Base-by-base conservation (phyloP, 257 asterid genomes). In the Gentiana straminea region DNA sequence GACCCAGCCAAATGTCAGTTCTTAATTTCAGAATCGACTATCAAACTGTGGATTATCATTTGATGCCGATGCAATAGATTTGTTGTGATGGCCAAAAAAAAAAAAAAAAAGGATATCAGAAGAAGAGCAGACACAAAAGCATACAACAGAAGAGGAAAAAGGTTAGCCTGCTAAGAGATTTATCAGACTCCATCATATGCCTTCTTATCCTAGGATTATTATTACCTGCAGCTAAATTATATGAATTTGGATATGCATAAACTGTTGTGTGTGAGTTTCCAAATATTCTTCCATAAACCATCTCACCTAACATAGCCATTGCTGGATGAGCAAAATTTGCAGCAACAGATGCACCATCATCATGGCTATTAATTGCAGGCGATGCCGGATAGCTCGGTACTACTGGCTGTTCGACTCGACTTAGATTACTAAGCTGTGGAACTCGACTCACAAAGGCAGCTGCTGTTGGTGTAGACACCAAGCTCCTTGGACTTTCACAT, bases 251-350 rank as follows among this genome's bases (percentile, higher is more conserved):
- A 68, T 81, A 76, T 1, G 81, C 5, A 13, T 75, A 69, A 67
- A 81, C 38, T 2, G 71, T 53, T 5, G 85, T 61, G 54, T 76
- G 77, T 6, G 84, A 66, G 51, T 75, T 68, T 51, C 95, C 89
- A 49, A 71, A 80, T 3, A 79, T 77, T 51, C 85, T 67, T 4
- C 82, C 68, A 49, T 73, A 73, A 46, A 76, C 77, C 82, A 83
- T 76, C 51, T 86, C 93, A 5, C 86, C 89, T 8, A 81, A 64
- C 88, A 78, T 76, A 60, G 81, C 84, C 0, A 64, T 65, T 76
- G 71, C 51, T 0, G 94, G 90, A 59, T 76, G 84, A 4, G 9
- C 46, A 3, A 41, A 41, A 41, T 24, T 24, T 24, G 24, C 24
- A 24, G 60, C 65, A 60, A 71, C 43, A 32, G 52, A 65, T 0